Conservation (phyloP, 257 asterid genomes). For the Capsicum chinense region DNA sequence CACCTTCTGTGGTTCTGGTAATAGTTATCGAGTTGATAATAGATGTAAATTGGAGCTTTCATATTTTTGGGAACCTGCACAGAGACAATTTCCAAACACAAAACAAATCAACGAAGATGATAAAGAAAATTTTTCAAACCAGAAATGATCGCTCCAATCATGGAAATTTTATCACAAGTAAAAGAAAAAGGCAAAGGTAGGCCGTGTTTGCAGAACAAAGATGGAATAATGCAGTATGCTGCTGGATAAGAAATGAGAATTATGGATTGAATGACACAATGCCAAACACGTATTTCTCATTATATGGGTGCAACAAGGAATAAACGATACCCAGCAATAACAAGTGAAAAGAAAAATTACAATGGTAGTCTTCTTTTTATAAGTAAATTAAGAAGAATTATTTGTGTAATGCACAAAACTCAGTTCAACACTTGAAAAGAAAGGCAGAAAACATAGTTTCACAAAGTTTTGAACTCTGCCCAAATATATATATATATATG, state of each 20-base stretch:
- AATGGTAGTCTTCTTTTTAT: neutral
- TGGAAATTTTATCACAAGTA: conserved; percentile 2
- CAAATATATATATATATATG: neutral
- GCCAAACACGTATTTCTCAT: neutral
- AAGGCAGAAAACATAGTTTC: neutral
- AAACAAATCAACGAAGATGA: conserved; percentile 16
- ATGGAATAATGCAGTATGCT: neutral
- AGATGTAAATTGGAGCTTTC: conserved; percentile 75
- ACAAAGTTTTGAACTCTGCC: neutral
- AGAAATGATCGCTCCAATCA: neutral
- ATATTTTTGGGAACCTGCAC: conserved; percentile 60
- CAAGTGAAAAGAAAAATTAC: neutral
- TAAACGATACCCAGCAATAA: neutral
- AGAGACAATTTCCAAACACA: conserved; percentile 27
- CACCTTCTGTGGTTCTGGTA: conserved; percentile 87
- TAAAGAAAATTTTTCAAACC: neutral
- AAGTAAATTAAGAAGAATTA: neutral
- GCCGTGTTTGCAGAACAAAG: neutral
- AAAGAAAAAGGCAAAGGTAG: neutral
- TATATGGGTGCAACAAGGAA: neutral
- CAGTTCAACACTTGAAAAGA: neutral
- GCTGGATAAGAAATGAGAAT: neutral
- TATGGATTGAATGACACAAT: neutral
- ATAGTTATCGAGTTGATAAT: conserved; percentile 84
- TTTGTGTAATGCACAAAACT: neutral